phyloP scores from a whole-genome alignment of 805 yeast species.

The Saccharomycopsis fermentans region DNA sequence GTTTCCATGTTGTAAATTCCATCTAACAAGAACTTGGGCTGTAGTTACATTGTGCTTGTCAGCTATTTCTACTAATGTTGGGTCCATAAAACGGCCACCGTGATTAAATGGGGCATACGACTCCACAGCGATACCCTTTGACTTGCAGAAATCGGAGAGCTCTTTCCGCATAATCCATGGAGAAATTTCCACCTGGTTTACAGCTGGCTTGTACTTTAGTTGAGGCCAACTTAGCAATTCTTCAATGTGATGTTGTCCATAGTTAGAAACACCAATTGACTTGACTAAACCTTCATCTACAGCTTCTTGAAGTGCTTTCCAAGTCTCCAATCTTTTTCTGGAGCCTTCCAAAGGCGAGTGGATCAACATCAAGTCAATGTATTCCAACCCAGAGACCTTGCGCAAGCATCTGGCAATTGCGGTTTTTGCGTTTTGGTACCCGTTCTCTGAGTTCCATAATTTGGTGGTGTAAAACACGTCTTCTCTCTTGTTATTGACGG shows the following conservation, averaged over 20 bases:
- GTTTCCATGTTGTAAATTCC: constrained; percentile 66
- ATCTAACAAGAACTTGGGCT: constrained; percentile 58
- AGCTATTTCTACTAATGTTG: constrained; percentile 40
- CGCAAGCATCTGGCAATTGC: constrained; percentile 50
- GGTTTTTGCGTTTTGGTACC: constrained; percentile 42
- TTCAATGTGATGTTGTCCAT: constrained; percentile 47
- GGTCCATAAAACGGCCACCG: constrained; percentile 48
- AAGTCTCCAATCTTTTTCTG: constrained; percentile 46
- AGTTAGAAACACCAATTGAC: constrained; percentile 74
- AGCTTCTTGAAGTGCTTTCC: constrained; percentile 67
- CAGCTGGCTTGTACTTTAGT: constrained; percentile 49
- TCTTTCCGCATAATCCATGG: constrained; percentile 71
- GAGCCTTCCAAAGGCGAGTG: constrained; percentile 50
- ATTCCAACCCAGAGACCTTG: constrained; percentile 44
- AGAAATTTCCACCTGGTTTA: constrained; percentile 75
- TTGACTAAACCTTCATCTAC: constrained; percentile 47
- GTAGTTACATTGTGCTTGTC: constrained; percentile 38
- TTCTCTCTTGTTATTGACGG: constrained; percentile 35
- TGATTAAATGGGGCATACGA: constrained; percentile 75
- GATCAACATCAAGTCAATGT: constrained; percentile 63
- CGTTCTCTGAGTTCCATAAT: constrained; percentile 59
- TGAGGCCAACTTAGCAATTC: constrained; percentile 51
- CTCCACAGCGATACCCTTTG: constrained; percentile 49
- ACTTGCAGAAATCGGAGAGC: constrained; percentile 48
- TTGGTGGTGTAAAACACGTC: constrained; percentile 62